Evolutionary conservation across 169 alveolate species (phyloP).

Genomic region (Plasmodium gallinaceum): DNA sequence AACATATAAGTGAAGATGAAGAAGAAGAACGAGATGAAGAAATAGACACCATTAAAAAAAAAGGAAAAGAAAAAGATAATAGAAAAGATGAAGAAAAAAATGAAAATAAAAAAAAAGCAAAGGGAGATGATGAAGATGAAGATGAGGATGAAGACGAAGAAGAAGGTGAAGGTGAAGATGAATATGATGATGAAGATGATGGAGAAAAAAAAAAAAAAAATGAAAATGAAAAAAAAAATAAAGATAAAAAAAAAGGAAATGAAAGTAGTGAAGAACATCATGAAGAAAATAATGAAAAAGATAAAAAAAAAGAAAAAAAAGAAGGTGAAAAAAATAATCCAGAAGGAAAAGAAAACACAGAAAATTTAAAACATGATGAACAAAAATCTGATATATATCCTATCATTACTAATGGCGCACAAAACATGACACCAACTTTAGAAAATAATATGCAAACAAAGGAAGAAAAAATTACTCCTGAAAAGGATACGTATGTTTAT

Average conservation of each 20-base stretch:
- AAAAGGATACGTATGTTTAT: constrained; percentile 17
- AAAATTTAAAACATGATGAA: background rate
- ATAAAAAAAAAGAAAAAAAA: constrained; percentile 2
- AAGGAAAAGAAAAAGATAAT: background rate
- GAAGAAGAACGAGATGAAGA: constrained; percentile 1
- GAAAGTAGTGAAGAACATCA: constrained; percentile 11
- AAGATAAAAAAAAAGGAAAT: constrained; percentile 11
- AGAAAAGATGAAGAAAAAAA: constrained; percentile 16
- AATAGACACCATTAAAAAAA: background rate
- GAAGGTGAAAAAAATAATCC: background rate
- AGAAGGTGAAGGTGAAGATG: constrained; percentile 9
- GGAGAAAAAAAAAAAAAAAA: constrained; percentile 17
- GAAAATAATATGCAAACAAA: constrained; percentile 3
- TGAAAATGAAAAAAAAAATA: constrained; percentile 7
- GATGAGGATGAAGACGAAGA: constrained; percentile 46
- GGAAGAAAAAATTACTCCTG: constrained; percentile 7
- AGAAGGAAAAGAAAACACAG: background rate
- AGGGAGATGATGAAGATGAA: background rate
- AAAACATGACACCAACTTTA: constrained; percentile 13
- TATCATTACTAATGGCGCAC: constrained; percentile 11
- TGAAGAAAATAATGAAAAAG: constrained; percentile 4
- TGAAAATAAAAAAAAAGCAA: constrained; percentile 16
- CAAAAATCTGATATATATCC: background rate
- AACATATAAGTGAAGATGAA: background rate
- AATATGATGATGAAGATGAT: background rate